phyloP scores from a whole-genome alignment of 2,329 filamentous ascomycete genomes.

The Cordyceps tenuipes region DNA sequence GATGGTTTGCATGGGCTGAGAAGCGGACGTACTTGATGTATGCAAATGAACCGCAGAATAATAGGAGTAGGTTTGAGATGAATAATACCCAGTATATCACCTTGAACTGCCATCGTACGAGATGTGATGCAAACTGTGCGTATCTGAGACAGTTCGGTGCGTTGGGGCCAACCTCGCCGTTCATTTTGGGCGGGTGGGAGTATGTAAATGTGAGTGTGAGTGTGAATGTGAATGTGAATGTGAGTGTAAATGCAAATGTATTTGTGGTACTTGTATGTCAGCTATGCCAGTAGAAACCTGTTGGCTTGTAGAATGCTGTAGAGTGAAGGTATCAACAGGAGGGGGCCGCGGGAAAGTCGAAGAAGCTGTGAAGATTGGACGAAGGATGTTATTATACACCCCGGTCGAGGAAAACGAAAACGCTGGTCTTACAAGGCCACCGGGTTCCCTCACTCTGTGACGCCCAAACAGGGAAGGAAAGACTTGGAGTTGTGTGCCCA shows the following conservation, averaged over 20 bases:
- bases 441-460: not conserved
- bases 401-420: not conserved
- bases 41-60: constrained; percentile 36
- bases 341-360: not conserved
- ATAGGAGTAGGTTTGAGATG: constrained; percentile 32
- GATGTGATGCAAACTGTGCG: constrained; percentile 35
- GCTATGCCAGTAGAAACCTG: not conserved
- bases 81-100: constrained; percentile 41
- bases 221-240: too few relatives aligned
- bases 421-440: not conserved
- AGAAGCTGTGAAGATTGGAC: not conserved
- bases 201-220: too few relatives aligned
- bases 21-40: constrained; percentile 28
- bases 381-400: not conserved
- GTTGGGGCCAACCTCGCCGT: constrained; percentile 10
- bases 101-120: constrained; percentile 35
- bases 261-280: too few relatives aligned
- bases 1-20: too few relatives aligned
- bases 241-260: too few relatives aligned
- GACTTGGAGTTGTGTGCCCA: not conserved
- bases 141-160: constrained; percentile 25
- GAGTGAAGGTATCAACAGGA: not conserved
- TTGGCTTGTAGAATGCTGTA: not conserved
- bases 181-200: not conserved
- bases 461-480: not conserved